Conservation (phyloP, 1,284 basidiomycete species). For the Agaricales sp. region DNA sequence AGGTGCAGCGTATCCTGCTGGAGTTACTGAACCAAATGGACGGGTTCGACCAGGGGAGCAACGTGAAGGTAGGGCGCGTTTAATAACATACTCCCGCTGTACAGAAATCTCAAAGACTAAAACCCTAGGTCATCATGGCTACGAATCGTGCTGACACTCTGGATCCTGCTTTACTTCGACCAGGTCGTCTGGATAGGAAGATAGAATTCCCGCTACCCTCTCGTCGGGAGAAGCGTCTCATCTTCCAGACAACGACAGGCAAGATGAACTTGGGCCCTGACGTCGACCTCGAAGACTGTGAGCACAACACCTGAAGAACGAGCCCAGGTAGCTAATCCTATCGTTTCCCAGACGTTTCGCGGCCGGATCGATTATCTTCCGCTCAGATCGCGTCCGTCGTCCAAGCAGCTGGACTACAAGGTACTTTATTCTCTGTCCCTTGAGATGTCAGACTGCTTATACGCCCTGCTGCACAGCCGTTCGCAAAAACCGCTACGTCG, state of each 20-base stretch:
- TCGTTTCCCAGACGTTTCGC: conserved; percentile 69
- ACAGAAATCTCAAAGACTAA: conserved; percentile 3
- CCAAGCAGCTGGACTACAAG: conserved; percentile 96
- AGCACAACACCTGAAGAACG: conserved; percentile 19
- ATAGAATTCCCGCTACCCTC: conserved; percentile 98
- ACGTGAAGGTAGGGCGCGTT: conserved; percentile 74
- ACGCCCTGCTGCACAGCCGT: conserved; percentile 51
- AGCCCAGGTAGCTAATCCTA: neutral
- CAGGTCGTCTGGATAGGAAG: conserved; percentile 96
- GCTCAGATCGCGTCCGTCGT: conserved; percentile 96
- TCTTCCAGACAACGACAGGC: conserved; percentile 95
- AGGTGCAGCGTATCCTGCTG: conserved; percentile 98
- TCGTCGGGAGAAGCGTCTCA: conserved; percentile 90
- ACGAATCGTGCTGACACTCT: conserved; percentile 95
- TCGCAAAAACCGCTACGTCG: conserved; percentile 95
- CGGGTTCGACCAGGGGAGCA: conserved; percentile 98
- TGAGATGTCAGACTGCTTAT: neutral
- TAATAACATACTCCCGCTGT: neutral
- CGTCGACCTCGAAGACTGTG: conserved; percentile 97
- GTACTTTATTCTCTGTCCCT: conserved; percentile 27
- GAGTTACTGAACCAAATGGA: conserved; percentile 99
- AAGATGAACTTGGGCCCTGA: conserved; percentile 99
- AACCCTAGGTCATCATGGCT: conserved; percentile 88
- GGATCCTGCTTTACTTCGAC: conserved; percentile 94
- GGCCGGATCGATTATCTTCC: conserved; percentile 91